Percentiles rank a stretch among this genome's conserved stretches.
Evolutionary conservation across 2,329 filamentous ascomycete species (phyloP).

Genomic region (Sclerotiophoma versabilis): DNA sequence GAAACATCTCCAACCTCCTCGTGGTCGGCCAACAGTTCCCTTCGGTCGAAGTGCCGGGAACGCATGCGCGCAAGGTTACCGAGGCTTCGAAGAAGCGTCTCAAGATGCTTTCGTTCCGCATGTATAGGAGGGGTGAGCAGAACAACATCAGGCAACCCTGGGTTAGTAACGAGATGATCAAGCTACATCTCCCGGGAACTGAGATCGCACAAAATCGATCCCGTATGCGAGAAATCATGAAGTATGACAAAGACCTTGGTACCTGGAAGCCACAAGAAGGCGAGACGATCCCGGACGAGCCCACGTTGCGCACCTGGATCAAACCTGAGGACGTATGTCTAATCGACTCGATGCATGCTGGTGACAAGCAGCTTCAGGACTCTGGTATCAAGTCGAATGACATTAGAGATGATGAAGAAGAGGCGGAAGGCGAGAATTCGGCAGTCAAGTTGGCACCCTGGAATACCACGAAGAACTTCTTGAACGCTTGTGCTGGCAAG

Average conservation of each 20-base stretch:
- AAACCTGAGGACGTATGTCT: conserved; percentile 95
- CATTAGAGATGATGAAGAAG: conserved; percentile 68
- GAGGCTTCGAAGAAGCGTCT: conserved; percentile 96
- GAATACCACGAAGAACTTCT: conserved; percentile 96
- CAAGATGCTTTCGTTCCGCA: conserved; percentile 92
- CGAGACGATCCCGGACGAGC: conserved; percentile 80
- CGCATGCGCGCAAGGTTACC: conserved; percentile 92
- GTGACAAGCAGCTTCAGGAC: conserved; percentile 87
- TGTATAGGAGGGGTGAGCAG: conserved; percentile 78
- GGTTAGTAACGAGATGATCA: conserved; percentile 71
- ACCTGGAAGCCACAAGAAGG: conserved; percentile 77
- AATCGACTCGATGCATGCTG: conserved; percentile 95
- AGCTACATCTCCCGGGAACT: conserved; percentile 84
- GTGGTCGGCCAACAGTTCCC: conserved; percentile 94
- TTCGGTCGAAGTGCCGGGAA: conserved; percentile 88
- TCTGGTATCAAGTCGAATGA: conserved; percentile 79
- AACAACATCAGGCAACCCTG: conserved; percentile 77
- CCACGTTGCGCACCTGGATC: conserved; percentile 83
- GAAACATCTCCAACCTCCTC: conserved; percentile 89
- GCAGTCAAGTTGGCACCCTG: conserved; percentile 93
- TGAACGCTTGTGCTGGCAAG: conserved; percentile 91
- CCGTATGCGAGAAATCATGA: conserved; percentile 95
- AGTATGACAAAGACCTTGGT: conserved; percentile 85
- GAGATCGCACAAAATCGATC: conserved; percentile 95
- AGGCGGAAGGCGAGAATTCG: conserved; percentile 74